Evolutionary conservation across 2,329 filamentous ascomycete species (phyloP).

Genomic region (Fusarium siculi): DNA sequence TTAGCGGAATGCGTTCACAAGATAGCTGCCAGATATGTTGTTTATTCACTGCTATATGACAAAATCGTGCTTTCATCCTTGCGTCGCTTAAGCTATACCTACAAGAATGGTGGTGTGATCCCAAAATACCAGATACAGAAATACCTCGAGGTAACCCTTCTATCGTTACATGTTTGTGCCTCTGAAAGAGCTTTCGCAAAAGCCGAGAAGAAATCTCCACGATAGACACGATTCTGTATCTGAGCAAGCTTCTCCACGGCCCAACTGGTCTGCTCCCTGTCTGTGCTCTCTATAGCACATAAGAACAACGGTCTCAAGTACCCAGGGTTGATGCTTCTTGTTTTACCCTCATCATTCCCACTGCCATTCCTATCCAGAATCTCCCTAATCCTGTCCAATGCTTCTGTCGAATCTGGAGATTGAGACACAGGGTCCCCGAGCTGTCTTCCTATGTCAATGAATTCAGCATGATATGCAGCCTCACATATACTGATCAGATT

Average conservation of each 20-base stretch:
- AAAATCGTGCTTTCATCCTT: background rate
- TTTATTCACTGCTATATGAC: background rate
- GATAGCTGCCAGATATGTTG: background rate
- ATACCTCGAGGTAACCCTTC: background rate
- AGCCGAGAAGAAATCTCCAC: background rate
- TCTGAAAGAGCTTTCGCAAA: background rate
- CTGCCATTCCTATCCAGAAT: background rate
- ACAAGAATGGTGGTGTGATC: background rate
- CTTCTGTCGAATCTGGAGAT: background rate
- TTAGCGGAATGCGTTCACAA: background rate
- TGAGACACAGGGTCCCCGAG: background rate
- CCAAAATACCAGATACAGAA: slow-evolving; percentile 9
- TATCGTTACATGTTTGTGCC: background rate
- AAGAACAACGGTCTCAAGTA: background rate
- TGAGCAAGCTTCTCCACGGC: background rate
- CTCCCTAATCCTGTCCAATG: background rate
- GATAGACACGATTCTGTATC: background rate
- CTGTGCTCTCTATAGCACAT: background rate
- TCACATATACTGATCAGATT: background rate
- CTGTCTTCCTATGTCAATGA: background rate
- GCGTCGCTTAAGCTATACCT: background rate
- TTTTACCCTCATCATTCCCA: accelerated
- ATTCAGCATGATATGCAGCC: background rate
- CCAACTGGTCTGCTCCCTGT: background rate
- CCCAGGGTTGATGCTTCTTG: accelerated